phyloP scores from a whole-genome alignment of 345 rosid species.

The Litchi chinensis region DNA sequence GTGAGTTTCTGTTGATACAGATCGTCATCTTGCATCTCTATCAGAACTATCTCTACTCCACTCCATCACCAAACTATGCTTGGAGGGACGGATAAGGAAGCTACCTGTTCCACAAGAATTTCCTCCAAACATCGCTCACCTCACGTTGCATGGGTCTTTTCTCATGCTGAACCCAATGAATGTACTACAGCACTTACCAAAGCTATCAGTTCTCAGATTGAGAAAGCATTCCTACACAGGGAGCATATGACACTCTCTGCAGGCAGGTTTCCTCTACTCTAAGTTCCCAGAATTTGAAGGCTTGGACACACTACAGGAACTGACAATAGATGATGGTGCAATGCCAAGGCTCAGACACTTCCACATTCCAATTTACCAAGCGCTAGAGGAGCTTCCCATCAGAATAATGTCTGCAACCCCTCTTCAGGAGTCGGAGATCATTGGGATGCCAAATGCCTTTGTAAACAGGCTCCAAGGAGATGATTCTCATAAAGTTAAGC shows the following conservation, averaged over 20 bases:
- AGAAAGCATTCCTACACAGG: too few species aligned
- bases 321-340: conserved; percentile 19
- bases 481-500: conserved; percentile 21
- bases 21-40: conserved; percentile 12
- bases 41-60: too few species aligned
- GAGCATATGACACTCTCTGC: background rate
- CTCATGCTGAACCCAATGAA: background rate
- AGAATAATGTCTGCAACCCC: background rate
- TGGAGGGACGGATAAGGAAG: conserved; percentile 6
- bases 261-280: conserved; percentile 14
- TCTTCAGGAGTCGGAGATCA: conserved; percentile 21
- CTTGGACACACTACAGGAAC: conserved; percentile 19
- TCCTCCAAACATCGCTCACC: conserved; percentile 9
- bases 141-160: background rate
- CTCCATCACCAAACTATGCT: conserved; percentile 22
- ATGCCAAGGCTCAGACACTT: conserved; percentile 19
- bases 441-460: conserved; percentile 18
- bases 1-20: background rate
- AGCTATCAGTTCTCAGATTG: too few species aligned
- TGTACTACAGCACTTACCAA: too few species aligned
- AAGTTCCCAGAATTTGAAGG: background rate
- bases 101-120: too few species aligned
- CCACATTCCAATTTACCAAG: conserved; percentile 17
- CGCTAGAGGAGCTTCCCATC: conserved; percentile 20
- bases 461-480: conserved; percentile 17